Conservation (phyloP, 2,329 filamentous ascomycete genomes). For the Penicillium hesseltinei region DNA sequence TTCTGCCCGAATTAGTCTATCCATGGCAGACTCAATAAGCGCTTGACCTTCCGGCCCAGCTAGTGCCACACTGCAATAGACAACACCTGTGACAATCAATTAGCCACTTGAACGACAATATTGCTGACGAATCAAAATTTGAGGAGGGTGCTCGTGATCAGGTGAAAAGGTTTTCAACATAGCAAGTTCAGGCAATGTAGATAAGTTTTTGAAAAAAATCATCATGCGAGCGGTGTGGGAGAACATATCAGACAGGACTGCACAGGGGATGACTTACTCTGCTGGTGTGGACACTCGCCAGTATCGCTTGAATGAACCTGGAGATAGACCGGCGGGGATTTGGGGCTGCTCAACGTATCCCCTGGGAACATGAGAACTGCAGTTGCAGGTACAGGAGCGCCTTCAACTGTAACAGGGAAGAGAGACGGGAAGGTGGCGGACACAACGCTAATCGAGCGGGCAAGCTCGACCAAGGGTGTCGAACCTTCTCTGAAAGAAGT, state of each 20-base stretch:
- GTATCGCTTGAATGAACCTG: constrained; percentile 84
- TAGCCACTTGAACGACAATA: constrained; percentile 32
- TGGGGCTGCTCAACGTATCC: constrained; percentile 27
- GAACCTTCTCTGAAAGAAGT: constrained; percentile 25
- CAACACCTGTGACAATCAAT: constrained; percentile 50
- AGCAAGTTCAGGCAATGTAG: constrained; percentile 98
- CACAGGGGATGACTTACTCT: constrained; percentile 68
- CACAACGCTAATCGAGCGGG: constrained; percentile 67
- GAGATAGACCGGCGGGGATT: constrained; percentile 55
- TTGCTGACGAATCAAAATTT: constrained; percentile 20
- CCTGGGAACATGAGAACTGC: constrained; percentile 47
- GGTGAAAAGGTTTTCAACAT: constrained; percentile 85
- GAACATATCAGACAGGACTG: constrained; percentile 15
- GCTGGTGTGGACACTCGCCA: constrained; percentile 81
- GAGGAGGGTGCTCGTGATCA: constrained; percentile 58
- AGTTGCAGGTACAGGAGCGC: constrained; percentile 71
- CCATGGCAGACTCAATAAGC: constrained; percentile 39
- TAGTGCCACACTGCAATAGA: constrained; percentile 54
- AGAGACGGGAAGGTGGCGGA: constrained; percentile 63
- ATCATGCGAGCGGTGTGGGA: constrained; percentile 64
- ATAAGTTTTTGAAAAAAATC: constrained; percentile 83
- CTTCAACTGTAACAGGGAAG: constrained; percentile 71
- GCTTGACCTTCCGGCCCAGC: constrained; percentile 38
- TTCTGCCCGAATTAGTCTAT: constrained; percentile 43
- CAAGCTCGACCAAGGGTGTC: constrained; percentile 43